Percentiles rank a stretch among this genome's conserved stretches.
These are phyloP conservation scores for Chenopodium album DNA, from an alignment of 148 eudicot species.

Conservation along the genomic window DNA sequence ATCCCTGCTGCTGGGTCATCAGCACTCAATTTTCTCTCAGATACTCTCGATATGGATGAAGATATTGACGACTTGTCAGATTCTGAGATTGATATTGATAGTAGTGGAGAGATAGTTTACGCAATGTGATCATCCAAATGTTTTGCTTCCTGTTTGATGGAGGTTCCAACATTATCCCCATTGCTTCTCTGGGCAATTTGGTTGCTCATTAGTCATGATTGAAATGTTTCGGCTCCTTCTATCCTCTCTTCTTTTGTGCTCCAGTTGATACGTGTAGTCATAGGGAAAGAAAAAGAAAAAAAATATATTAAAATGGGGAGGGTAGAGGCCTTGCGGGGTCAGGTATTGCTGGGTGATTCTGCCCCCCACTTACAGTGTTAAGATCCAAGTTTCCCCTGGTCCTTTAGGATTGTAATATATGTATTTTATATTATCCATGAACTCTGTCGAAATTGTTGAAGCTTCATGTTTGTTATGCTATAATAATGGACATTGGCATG, in stretches of 20 bases:
- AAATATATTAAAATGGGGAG: not conserved
- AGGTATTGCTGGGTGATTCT: not conserved
- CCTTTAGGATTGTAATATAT: conserved; percentile 23
- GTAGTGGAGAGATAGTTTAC: conserved; percentile 91
- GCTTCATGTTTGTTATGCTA: conserved; percentile 2
- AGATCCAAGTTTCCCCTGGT: not conserved
- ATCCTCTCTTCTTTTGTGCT: not conserved
- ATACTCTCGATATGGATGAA: conserved; percentile 62
- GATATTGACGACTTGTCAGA: conserved; percentile 80
- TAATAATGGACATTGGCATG: not conserved
- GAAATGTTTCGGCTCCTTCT: not conserved
- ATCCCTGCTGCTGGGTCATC: conserved; percentile 72
- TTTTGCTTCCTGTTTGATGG: not conserved
- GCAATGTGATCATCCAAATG: conserved; percentile 52
- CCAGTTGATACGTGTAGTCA: not conserved
- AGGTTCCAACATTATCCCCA: not conserved
- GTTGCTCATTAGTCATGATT: not conserved
- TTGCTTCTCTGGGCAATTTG: not conserved
- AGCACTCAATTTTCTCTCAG: conserved; percentile 36
- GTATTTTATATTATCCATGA: conserved; percentile 3
- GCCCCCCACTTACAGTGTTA: conserved; percentile 8
- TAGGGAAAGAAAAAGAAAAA: not conserved
- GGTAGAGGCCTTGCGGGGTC: not conserved
- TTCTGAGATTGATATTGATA: conserved; percentile 84
- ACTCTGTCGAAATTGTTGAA: not conserved